A percentile compares a stretch with the other conserved stretches of the same genome.
phyloP scores from a whole-genome alignment of 495 filamentous ascomycete species.

The Filosporella fistucella region DNA sequence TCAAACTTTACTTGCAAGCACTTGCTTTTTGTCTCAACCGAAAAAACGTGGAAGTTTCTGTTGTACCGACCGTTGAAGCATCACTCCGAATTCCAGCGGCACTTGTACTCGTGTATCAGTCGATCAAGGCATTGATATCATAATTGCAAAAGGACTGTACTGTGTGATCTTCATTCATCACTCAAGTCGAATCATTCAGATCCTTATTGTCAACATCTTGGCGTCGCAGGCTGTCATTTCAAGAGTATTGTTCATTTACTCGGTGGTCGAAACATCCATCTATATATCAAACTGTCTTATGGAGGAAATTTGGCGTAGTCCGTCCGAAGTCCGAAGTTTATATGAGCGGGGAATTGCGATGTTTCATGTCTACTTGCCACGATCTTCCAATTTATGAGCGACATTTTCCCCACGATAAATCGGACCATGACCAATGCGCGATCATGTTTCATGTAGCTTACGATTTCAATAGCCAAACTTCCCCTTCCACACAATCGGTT shows the following conservation, averaged over 20 bases:
- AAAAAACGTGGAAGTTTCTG: too few species aligned
- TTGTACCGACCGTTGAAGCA: too few species aligned
- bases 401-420: conserved; percentile 1
- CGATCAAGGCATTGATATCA: conserved; percentile 2
- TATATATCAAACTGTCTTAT: conserved; percentile 1
- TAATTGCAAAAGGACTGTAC: neutral
- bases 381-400: conserved; percentile 4
- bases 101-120: conserved; percentile 4
- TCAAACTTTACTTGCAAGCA: too few species aligned
- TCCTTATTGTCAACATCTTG: conserved; percentile 5
- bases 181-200: conserved; percentile 3
- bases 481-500: conserved; percentile 63
- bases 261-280: neutral
- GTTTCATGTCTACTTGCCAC: conserved; percentile 12
- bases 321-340: conserved; percentile 11
- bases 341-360: neutral
- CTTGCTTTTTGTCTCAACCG: too few species aligned
- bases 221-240: conserved; percentile 8
- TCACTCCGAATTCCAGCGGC: too few species aligned
- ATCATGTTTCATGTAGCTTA: conserved; percentile 24
- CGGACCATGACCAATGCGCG: neutral
- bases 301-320: neutral
- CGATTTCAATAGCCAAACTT: conserved; percentile 50
- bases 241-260: too few species aligned
- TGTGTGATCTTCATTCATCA: neutral